Evolutionary conservation across 768 basidiomycete genomes (phyloP).

Genomic region (Lepiota venenata): DNA sequence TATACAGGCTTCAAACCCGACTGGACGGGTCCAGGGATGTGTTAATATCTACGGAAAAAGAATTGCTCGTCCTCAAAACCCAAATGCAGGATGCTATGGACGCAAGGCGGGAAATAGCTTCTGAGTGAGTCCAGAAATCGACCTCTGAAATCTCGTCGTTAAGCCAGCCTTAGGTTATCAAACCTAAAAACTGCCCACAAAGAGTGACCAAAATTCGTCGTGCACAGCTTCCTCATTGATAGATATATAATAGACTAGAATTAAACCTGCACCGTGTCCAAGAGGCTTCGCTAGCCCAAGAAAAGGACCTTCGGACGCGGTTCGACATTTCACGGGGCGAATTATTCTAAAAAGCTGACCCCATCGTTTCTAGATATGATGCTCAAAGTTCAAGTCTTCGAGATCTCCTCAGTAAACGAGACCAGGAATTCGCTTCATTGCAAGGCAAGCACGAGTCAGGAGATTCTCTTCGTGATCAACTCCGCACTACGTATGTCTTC

Average conservation of each 20-base stretch:
- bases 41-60: constrained; percentile 5
- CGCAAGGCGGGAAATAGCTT: not conserved
- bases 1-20: not conserved
- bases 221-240: not conserved
- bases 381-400: constrained; percentile 20
- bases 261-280: not conserved
- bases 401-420: constrained; percentile 20
- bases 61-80: not conserved
- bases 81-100: constrained; percentile 3
- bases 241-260: not conserved
- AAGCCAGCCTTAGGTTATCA: not conserved
- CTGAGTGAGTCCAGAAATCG: not conserved
- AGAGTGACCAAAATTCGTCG: not conserved
- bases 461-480: constrained; percentile 9
- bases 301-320: constrained; percentile 3
- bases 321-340: not conserved
- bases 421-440: constrained; percentile 21
- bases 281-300: not conserved
- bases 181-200: not conserved
- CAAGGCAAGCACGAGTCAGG: constrained; percentile 19
- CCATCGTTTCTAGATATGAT: constrained; percentile 14
- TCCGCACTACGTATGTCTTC: constrained; percentile 1
- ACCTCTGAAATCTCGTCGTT: not conserved
- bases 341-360: not conserved
- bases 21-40: constrained; percentile 1